phyloP scores from a whole-genome alignment of 2,329 filamentous ascomycete genomes.

The Niveomyces coronatus region DNA sequence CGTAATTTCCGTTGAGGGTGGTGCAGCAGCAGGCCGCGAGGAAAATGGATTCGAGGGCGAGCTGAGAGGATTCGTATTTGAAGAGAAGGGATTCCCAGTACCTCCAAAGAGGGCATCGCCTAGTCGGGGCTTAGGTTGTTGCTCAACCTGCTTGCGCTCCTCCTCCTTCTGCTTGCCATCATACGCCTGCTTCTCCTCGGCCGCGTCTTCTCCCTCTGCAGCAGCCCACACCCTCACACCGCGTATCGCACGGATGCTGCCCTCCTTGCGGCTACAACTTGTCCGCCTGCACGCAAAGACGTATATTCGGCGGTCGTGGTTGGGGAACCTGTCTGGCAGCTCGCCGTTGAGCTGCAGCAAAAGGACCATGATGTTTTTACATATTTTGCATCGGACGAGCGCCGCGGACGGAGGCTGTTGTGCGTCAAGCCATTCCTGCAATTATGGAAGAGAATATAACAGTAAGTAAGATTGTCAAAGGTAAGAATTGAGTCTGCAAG shows the following conservation, averaged over 20 bases:
- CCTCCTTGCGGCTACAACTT: conserved; percentile 69
- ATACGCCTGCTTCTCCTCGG: conserved; percentile 22
- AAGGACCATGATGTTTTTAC: conserved; percentile 72
- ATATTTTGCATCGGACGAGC: conserved; percentile 77
- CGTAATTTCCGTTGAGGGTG: conserved; percentile 15
- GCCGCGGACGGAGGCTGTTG: conserved; percentile 60
- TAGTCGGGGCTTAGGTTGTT: conserved; percentile 33
- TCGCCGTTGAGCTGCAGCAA: conserved; percentile 88
- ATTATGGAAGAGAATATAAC: conserved; percentile 2
- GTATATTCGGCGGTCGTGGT: conserved; percentile 80
- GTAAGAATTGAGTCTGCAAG: background rate
- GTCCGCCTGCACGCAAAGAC: conserved; percentile 73
- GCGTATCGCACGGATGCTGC: conserved; percentile 67
- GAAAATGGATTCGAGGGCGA: conserved; percentile 22
- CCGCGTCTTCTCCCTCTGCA: conserved; percentile 19
- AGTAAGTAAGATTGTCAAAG: background rate
- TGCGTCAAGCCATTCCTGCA: conserved; percentile 74
- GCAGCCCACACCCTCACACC: conserved; percentile 47
- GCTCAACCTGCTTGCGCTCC: conserved; percentile 21
- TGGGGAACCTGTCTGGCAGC: conserved; percentile 74
- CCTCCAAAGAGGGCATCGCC: conserved; percentile 64
- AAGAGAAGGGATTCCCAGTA: conserved; percentile 50
- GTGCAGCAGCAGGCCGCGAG: conserved; percentile 11
- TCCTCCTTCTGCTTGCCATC: conserved; percentile 17
- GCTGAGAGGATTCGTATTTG: conserved; percentile 38